Evolutionary conservation across 2,329 filamentous ascomycete genomes (phyloP).

Genomic region (Westerdykella aurantiaca): DNA sequence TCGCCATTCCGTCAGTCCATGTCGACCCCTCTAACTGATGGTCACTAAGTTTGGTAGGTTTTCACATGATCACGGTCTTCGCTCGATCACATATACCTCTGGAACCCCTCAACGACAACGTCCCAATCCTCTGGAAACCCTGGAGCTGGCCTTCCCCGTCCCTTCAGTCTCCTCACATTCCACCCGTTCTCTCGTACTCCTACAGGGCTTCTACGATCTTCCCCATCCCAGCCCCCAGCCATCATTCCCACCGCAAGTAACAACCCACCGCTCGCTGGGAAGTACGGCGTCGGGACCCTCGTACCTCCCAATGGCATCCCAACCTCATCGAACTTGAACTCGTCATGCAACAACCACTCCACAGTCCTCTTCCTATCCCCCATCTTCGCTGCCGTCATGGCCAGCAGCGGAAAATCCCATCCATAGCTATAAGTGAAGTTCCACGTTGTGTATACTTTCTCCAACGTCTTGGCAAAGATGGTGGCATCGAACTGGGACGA

Average conservation of each 20-base stretch:
- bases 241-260: conserved; percentile 53
- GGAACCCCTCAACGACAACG: conserved; percentile 47
- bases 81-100: conserved; percentile 16
- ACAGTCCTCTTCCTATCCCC: conserved; percentile 29
- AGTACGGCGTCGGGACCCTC: conserved; percentile 54
- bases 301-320: conserved; percentile 51
- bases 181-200: no score
- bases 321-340: conserved; percentile 53
- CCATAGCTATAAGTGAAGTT: conserved; percentile 33
- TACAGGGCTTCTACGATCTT: conserved; percentile 4
- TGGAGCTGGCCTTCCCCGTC: conserved; percentile 21
- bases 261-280: conserved; percentile 48
- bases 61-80: no score
- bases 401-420: conserved; percentile 33
- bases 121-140: conserved; percentile 48
- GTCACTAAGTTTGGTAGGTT: no score
- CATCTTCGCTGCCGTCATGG: conserved; percentile 24
- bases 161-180: no score
- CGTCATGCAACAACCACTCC: conserved; percentile 42
- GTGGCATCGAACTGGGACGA: conserved; percentile 18
- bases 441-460: conserved; percentile 29
- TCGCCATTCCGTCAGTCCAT: no score
- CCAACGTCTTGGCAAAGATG: conserved; percentile 26
- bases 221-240: conserved; percentile 52
- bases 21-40: no score